Evolutionary conservation across 208 protist genomes (phyloP).

Genomic region (Herpetomonas tarakana): DNA sequence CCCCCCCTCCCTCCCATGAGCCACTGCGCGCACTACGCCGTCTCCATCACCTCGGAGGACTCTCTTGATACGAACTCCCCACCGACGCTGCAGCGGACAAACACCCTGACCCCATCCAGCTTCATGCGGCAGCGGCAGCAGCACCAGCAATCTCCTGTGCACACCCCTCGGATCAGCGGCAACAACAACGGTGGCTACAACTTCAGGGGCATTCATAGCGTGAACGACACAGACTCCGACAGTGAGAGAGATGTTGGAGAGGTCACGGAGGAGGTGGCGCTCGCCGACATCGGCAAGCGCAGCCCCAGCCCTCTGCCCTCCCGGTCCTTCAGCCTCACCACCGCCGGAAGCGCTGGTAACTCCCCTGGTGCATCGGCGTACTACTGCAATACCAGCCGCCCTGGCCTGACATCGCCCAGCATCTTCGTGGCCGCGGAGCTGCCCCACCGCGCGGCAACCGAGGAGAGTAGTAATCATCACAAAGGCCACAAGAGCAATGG

Average conservation of each 20-base stretch:
- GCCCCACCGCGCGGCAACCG: neutral
- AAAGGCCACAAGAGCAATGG: neutral
- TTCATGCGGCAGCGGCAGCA: neutral
- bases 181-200: neutral
- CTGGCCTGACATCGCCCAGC: neutral
- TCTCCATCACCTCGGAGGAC: neutral
- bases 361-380: slow-evolving; percentile 1
- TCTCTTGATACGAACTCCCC: neutral
- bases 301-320: too few relatives aligned
- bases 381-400: neutral
- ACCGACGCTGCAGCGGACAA: neutral
- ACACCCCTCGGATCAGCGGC: neutral
- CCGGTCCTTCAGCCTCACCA: too few relatives aligned
- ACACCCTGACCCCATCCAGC: neutral
- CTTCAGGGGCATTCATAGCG: neutral
- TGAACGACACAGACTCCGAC: too few relatives aligned
- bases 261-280: too few relatives aligned
- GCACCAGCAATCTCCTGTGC: neutral
- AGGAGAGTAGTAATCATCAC: neutral
- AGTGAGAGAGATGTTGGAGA: too few relatives aligned
- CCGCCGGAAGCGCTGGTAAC: neutral
- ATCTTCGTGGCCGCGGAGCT: neutral
- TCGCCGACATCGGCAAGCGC: too few relatives aligned
- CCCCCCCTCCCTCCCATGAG: too few relatives aligned
- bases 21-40: neutral